Conservation (phyloP, 768 basidiomycete genomes). For the Lactarius deliciosus region DNA sequence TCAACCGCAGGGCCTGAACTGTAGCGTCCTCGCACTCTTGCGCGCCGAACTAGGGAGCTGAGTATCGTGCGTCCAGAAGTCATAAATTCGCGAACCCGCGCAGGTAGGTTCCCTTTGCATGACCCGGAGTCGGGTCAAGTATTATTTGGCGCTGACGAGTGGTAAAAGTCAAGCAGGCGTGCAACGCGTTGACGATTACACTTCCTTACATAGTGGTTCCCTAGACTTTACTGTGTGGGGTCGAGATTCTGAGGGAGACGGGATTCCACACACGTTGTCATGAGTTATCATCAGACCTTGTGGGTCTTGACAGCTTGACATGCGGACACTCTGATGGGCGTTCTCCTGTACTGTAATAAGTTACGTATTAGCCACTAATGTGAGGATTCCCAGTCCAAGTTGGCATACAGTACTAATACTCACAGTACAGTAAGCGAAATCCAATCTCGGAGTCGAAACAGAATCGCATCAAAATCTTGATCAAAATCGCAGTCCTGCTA, state of each 20-base stretch:
- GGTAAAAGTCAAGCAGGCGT: conserved; percentile 58
- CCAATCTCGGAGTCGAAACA: too few relatives aligned
- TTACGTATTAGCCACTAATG: too few relatives aligned
- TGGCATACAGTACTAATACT: too few relatives aligned
- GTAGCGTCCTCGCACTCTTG: conserved; percentile 59
- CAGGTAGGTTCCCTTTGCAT: conserved; percentile 38
- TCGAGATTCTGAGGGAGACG: conserved; percentile 1
- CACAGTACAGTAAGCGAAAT: too few relatives aligned
- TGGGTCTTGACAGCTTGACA: conserved; percentile 40
- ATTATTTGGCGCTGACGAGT: conserved; percentile 51
- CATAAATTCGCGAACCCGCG: conserved; percentile 36
- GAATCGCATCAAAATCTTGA: too few relatives aligned
- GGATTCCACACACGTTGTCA: conserved; percentile 31
- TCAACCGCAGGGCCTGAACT: conserved; percentile 53
- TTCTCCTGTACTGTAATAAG: conserved; percentile 39
- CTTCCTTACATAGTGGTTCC: conserved; percentile 10
- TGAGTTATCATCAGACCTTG: conserved; percentile 39
- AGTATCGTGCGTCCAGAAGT: conserved; percentile 42
- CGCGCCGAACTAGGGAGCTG: conserved; percentile 62
- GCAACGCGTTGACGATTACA: conserved; percentile 29
- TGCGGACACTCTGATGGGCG: conserved; percentile 40
- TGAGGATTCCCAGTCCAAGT: too few relatives aligned
- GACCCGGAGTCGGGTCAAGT: conserved; percentile 32
- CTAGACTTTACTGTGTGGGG: conserved; percentile 22
- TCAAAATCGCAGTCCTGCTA: too few relatives aligned